A percentile compares a stretch with the other conserved stretches of the same genome.
Evolutionary conservation across 1,284 basidiomycete species (phyloP).

Genomic region (Erythrobasidium hasegawianum): DNA sequence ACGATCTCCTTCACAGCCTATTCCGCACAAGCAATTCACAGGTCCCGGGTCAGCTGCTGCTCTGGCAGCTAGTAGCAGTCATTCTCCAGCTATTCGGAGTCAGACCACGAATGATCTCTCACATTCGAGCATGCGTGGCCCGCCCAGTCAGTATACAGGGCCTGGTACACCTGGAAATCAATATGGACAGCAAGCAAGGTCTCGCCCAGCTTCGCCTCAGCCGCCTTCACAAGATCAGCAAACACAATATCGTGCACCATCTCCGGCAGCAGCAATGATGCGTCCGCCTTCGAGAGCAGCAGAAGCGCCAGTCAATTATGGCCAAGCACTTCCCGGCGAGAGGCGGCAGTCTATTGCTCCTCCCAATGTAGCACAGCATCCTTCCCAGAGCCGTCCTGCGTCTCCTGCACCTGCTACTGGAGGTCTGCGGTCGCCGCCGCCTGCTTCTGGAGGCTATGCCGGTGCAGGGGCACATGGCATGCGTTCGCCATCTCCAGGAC

Average conservation of each 20-base stretch:
- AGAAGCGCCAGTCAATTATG: slow-evolving; percentile 10
- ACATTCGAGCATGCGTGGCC: slow-evolving; percentile 10
- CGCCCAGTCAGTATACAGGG: no score
- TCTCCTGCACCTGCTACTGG: slow-evolving; percentile 17
- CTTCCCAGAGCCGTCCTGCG: slow-evolving; percentile 17
- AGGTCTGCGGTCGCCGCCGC: slow-evolving; percentile 11
- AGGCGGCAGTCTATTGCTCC: slow-evolving; percentile 20
- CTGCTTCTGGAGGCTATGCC: slow-evolving; percentile 14
- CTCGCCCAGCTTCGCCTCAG: slow-evolving; percentile 25
- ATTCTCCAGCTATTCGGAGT: no score
- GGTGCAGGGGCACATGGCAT: slow-evolving; percentile 11
- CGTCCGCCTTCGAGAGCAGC: slow-evolving; percentile 18
- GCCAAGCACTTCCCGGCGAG: slow-evolving; percentile 30
- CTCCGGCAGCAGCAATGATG: slow-evolving; percentile 34
- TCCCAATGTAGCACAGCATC: neutral
- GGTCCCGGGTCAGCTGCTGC: neutral
- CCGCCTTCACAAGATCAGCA: slow-evolving; percentile 11
- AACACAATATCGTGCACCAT: slow-evolving; percentile 19
- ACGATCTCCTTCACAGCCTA: neutral
- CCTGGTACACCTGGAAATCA: neutral
- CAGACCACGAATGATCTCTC: neutral
- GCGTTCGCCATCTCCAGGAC: slow-evolving; percentile 31
- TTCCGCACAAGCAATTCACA: neutral
- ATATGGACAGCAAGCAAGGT: slow-evolving; percentile 18
- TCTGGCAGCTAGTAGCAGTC: no score